A percentile compares a stretch with the other conserved stretches of the same genome.
phyloP scores from a whole-genome alignment of 2,329 filamentous ascomycete genomes.

The Colletotrichum limetticola region DNA sequence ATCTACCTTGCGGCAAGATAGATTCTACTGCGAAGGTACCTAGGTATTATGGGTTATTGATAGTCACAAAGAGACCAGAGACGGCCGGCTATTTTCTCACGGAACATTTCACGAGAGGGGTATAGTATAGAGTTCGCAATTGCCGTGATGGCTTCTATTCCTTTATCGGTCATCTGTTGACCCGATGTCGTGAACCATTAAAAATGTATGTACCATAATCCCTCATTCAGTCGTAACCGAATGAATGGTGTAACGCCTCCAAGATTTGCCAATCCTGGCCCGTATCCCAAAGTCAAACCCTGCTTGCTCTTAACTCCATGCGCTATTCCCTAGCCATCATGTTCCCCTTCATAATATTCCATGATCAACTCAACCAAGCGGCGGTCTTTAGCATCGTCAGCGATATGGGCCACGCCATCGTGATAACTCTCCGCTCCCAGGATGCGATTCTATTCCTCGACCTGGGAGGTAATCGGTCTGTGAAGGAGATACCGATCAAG shows the following conservation, averaged over 20 bases:
- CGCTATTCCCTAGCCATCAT: neutral
- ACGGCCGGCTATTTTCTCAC: neutral
- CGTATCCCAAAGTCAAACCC: neutral
- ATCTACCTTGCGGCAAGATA: neutral
- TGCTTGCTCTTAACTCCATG: conserved; percentile 9
- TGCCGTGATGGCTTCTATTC: conserved; percentile 15
- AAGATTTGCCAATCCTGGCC: neutral
- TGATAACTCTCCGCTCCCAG: neutral
- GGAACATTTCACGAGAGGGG: neutral
- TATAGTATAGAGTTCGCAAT: neutral
- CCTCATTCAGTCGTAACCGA: conserved; percentile 13
- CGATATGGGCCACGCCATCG: neutral
- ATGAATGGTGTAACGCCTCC: conserved; percentile 9
- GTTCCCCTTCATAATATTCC: neutral
- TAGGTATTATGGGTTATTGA: no score
- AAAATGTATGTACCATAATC: conserved; percentile 7
- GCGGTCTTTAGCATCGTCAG: neutral
- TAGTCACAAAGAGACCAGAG: neutral
- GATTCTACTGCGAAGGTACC: no score
- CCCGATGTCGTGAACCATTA: conserved; percentile 1
- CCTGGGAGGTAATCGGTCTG: neutral
- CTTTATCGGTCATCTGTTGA: conserved; percentile 22
- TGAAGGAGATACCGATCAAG: neutral
- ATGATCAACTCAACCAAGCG: neutral
- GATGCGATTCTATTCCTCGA: neutral